phyloP scores from a whole-genome alignment of 768 basidiomycete genomes.

The Mycena olivaceomarginata region DNA sequence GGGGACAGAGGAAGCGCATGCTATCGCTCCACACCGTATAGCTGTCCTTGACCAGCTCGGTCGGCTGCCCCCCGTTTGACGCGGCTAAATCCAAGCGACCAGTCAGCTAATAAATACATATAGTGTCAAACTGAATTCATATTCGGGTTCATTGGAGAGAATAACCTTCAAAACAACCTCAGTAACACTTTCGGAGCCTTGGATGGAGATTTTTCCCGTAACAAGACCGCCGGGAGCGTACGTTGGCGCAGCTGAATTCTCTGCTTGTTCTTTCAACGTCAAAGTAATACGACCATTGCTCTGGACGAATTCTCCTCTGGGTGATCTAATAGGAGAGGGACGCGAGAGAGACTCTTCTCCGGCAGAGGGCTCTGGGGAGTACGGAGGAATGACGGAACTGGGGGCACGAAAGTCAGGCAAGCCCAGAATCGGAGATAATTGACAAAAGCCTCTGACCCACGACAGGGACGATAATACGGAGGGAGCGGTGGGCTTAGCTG shows the following conservation, averaged over 20 bases:
- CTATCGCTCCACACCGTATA: constrained; percentile 36
- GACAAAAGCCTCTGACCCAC: neutral
- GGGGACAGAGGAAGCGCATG: constrained; percentile 22
- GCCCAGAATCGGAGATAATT: too few relatives aligned
- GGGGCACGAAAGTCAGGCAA: neutral
- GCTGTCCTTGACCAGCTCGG: constrained; percentile 30
- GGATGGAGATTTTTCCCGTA: constrained; percentile 49
- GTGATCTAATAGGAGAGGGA: neutral
- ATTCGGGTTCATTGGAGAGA: neutral
- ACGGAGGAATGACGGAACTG: constrained; percentile 26
- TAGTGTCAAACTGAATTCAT: neutral
- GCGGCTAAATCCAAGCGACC: constrained; percentile 35
- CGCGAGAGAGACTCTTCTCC: constrained; percentile 38
- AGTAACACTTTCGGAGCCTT: constrained; percentile 39
- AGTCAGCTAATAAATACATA: constrained; percentile 20
- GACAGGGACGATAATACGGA: constrained; percentile 26
- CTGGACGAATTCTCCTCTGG: constrained; percentile 45
- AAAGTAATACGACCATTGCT: constrained; percentile 46
- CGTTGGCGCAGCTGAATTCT: constrained; percentile 41
- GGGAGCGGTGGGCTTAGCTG: constrained; percentile 12
- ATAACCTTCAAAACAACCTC: constrained; percentile 51
- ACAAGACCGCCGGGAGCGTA: constrained; percentile 49
- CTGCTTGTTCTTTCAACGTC: constrained; percentile 49
- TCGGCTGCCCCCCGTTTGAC: constrained; percentile 20
- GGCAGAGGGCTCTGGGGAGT: constrained; percentile 25